phyloP scores from a whole-genome alignment of 306 rosid genomes.

The Parietaria judaica region DNA sequence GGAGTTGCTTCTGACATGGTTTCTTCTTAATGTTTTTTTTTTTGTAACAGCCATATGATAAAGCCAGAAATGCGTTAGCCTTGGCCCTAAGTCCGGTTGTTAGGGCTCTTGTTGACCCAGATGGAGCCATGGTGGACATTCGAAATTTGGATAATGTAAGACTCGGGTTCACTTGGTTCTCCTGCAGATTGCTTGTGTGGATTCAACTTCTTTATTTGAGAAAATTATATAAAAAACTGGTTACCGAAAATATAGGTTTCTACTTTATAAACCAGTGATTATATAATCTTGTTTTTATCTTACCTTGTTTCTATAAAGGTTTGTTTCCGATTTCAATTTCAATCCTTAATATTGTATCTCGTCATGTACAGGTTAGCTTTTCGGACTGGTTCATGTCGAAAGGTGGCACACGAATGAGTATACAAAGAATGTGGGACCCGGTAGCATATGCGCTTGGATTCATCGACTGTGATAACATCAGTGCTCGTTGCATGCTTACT shows the following conservation, averaged over 20 bases:
- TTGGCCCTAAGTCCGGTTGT: constrained; percentile 98
- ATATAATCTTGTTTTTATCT: no score
- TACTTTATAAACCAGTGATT: no score
- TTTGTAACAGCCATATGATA: constrained; percentile 72
- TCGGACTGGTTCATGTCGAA: constrained; percentile 97
- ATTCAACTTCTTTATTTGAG: neutral
- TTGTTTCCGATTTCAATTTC: neutral
- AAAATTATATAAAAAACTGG: no score
- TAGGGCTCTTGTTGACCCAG: constrained; percentile 89
- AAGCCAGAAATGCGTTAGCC: constrained; percentile 96
- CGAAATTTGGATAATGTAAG: constrained; percentile 87
- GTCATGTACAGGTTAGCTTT: constrained; percentile 66
- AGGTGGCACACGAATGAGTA: constrained; percentile 94
- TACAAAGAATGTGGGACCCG: constrained; percentile 91
- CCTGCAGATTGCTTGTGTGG: constrained; percentile 3
- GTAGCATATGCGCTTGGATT: constrained; percentile 99
- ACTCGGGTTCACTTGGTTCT: constrained; percentile 10
- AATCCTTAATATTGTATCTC: constrained; percentile 1
- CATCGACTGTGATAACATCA: constrained; percentile 94
- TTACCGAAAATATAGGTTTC: no score
- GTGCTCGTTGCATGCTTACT: constrained; percentile 99
- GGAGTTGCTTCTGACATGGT: constrained; percentile 5
- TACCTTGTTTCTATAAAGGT: neutral
- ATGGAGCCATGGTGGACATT: constrained; percentile 86
- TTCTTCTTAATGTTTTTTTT: constrained; percentile 7